A percentile compares a stretch with the other conserved stretches of the same genome.
phyloP scores from a whole-genome alignment of 2,329 filamentous ascomycete species.

The Botrytis deweyae region DNA sequence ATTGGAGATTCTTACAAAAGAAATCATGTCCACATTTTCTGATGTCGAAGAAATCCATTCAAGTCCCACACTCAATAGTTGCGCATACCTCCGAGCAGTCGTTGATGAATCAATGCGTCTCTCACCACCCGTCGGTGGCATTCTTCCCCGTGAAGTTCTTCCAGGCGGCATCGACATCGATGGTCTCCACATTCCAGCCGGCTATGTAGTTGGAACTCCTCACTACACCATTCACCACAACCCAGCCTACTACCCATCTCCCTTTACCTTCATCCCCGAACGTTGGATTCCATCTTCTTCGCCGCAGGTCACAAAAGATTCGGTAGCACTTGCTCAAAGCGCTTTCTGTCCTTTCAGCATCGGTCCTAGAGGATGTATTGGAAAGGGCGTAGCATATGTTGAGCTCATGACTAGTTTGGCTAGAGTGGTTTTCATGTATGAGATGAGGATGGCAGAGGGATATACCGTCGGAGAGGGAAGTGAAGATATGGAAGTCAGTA shows the following conservation, averaged over 20 bases:
- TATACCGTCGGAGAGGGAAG: conserved; percentile 54
- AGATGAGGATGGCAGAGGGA: conserved; percentile 32
- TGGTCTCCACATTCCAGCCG: conserved; percentile 40
- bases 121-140: conserved; percentile 32
- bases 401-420: conserved; percentile 32
- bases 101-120: conserved; percentile 41
- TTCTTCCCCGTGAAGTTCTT: conserved; percentile 33
- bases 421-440: conserved; percentile 30
- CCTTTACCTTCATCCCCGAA: conserved; percentile 46
- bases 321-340: conserved; percentile 26
- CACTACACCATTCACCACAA: conserved; percentile 49
- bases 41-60: conserved; percentile 41
- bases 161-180: conserved; percentile 33
- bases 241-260: conserved; percentile 44
- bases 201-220: conserved; percentile 46
- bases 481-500: conserved; percentile 51
- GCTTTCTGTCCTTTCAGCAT: conserved; percentile 35
- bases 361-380: conserved; percentile 35
- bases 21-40: conserved; percentile 29
- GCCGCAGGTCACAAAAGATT: conserved; percentile 27
- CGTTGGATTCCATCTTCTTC: conserved; percentile 43
- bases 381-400: conserved; percentile 32
- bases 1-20: conserved; percentile 37
- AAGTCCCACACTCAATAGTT: conserved; percentile 36
- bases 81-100: conserved; percentile 45